Evolutionary conservation across 495 filamentous ascomycete species (phyloP).

Genomic region (Pyrenopolyporus hunteri): DNA sequence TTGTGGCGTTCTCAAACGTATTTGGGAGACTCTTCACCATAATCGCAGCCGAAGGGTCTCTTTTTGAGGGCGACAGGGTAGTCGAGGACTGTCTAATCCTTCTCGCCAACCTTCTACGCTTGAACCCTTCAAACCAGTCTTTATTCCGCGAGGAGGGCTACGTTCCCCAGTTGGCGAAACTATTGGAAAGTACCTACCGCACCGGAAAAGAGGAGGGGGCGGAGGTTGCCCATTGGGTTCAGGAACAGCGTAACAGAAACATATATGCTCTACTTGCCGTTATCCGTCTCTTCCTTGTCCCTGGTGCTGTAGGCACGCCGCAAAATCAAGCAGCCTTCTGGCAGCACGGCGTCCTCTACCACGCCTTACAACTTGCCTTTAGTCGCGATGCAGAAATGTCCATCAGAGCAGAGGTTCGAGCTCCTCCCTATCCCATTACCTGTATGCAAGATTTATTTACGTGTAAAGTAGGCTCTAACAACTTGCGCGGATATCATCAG

Average conservation of each 20-base stretch:
- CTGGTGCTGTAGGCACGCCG: conserved; percentile 77
- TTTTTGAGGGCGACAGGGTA: conserved; percentile 84
- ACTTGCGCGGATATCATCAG: conserved; percentile 89
- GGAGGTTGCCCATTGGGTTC: conserved; percentile 72
- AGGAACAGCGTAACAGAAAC: conserved; percentile 84
- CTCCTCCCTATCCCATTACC: conserved; percentile 31
- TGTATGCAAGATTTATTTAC: conserved; percentile 34
- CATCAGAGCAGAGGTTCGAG: conserved; percentile 78
- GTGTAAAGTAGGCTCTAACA: conserved; percentile 66
- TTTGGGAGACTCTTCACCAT: conserved; percentile 86
- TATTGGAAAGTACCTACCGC: conserved; percentile 69
- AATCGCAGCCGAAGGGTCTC: conserved; percentile 78
- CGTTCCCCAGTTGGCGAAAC: conserved; percentile 70
- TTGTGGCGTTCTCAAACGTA: conserved; percentile 92
- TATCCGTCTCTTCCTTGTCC: conserved; percentile 80
- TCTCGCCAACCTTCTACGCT: conserved; percentile 84
- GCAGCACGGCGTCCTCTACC: conserved; percentile 79
- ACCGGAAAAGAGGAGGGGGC: conserved; percentile 61
- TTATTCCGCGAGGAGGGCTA: conserved; percentile 92
- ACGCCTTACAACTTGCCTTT: conserved; percentile 84
- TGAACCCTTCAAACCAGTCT: conserved; percentile 91
- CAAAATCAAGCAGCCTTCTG: conserved; percentile 87
- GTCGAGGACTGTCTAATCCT: conserved; percentile 95
- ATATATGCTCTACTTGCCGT: conserved; percentile 88
- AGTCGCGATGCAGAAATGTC: conserved; percentile 72